Evolutionary conservation across 1,284 basidiomycete species (phyloP), one percentile per base, ranked within the genome.

Genomic region (Fomitopsis pinicola): DNA sequence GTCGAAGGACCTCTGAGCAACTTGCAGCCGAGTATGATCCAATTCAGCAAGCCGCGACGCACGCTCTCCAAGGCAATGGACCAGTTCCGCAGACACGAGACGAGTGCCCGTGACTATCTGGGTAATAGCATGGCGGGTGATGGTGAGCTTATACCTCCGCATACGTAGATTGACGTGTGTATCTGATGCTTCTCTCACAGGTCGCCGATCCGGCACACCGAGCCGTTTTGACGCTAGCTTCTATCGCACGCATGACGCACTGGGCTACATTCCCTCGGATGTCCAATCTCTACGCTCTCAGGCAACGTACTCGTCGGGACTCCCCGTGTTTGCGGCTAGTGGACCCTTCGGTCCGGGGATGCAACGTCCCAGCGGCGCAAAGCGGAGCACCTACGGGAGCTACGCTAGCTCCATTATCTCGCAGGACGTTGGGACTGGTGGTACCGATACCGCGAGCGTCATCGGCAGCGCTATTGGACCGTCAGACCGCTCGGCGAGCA

Each of bases 1-100:
- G 97, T 99, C 33, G 97, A 99, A 75, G 97, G 97, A 2, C 94
- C 96, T 1, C 82, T 99, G 58, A 97, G 88, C 75, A 99, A 99
- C 76, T 79, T 99, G 42, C 97, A 98, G 74, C 84, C 95, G 5
- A 96, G 94, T 77, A 97, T 99, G 96, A 98, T 99, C 61, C 97
- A 98, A 73, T 98, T 99, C 78, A 94, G 91, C 81, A 95, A 96
- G 76, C 95, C 96, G 19, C 86, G 94, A 59, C 89, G 94, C 60
- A 85, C 93, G 6, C 81, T 94, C 26, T 84, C 84, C 64, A 94
- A 94, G 73, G 89, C 92, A 2, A 89, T 94, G 84, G 94, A 96
- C 67, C 92, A 91, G 60, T 97, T 93, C 84, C 87, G 91, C 61
- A 85, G 94, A 57, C 92, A 95, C 69, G 94, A 96, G 73, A 92